These are phyloP conservation scores for Ogataea glucozyma DNA, from an alignment of 805 yeast genomes.

Conservation along the genomic window DNA sequence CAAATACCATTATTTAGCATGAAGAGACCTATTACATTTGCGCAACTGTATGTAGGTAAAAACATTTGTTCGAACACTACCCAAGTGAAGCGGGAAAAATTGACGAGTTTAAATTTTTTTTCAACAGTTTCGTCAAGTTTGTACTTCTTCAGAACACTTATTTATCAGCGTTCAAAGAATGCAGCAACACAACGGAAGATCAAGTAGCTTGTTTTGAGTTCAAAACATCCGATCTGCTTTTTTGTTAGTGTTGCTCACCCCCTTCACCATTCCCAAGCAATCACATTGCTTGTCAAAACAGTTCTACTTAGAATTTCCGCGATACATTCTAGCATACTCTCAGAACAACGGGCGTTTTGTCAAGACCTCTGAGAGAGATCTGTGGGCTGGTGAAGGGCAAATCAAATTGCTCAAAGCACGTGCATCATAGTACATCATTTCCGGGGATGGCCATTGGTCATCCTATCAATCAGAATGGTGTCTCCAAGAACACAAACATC, in stretches of 20 bases:
- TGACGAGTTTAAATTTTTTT: too few relatives aligned
- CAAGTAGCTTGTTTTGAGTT: not conserved
- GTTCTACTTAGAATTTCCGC: constrained; percentile 8
- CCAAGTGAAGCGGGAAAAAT: too few relatives aligned
- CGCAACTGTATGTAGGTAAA: too few relatives aligned
- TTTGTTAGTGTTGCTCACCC: not conserved
- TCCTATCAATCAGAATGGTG: constrained; percentile 31
- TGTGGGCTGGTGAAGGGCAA: constrained; percentile 20
- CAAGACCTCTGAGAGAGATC: constrained; percentile 19
- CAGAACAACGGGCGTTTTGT: constrained; percentile 24
- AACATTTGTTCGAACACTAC: too few relatives aligned
- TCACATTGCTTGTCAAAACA: not conserved
- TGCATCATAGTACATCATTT: constrained; percentile 39
- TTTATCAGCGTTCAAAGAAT: too few relatives aligned
- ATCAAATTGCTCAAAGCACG: constrained; percentile 15
- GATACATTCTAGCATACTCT: constrained; percentile 19
- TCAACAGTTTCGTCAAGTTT: too few relatives aligned
- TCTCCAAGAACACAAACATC: constrained; percentile 39
- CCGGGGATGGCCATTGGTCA: constrained; percentile 9
- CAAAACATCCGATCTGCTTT: not conserved
- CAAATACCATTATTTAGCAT: constrained; percentile 68
- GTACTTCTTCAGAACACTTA: too few relatives aligned
- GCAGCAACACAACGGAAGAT: too few relatives aligned
- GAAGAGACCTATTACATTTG: constrained; percentile 3
- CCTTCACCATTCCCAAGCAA: not conserved